phyloP scores from a whole-genome alignment of 768 basidiomycete genomes.

The Russula sp. region DNA sequence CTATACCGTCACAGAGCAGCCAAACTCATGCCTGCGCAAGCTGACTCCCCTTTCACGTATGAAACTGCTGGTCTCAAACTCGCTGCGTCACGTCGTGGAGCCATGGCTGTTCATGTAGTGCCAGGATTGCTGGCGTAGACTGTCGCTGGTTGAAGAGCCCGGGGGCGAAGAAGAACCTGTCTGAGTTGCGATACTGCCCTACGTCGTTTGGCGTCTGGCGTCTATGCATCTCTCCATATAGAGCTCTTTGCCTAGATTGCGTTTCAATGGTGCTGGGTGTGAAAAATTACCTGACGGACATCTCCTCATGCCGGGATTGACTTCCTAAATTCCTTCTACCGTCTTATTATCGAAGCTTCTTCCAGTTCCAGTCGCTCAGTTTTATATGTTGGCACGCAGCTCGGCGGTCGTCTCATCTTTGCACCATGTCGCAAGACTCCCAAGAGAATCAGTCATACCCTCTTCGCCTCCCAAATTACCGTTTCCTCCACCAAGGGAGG shows the following conservation, averaged over 20 bases:
- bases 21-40: background rate
- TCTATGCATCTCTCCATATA: slow-evolving; percentile 15
- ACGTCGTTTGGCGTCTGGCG: slow-evolving; percentile 17
- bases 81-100: background rate
- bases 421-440: slow-evolving; percentile 17
- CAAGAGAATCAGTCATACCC: slow-evolving; percentile 18
- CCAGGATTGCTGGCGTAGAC: background rate
- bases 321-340: slow-evolving; percentile 14
- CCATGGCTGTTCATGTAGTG: background rate
- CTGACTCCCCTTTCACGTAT: background rate
- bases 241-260: slow-evolving; percentile 6
- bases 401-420: background rate
- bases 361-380: slow-evolving; percentile 1
- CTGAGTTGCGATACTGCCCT: slow-evolving; percentile 3
- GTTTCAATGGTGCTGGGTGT: slow-evolving; percentile 21
- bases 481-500: slow-evolving; percentile 21
- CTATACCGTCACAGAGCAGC: background rate
- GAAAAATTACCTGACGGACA: slow-evolving; percentile 19
- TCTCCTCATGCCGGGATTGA: slow-evolving; percentile 12
- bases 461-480: slow-evolving; percentile 23
- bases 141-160: background rate
- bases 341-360: slow-evolving; percentile 10
- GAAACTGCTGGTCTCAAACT: background rate
- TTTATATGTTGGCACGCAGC: background rate
- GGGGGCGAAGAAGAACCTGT: background rate